Conservation (phyloP, 2,329 filamentous ascomycete species). For the Fusarium nygamai region DNA sequence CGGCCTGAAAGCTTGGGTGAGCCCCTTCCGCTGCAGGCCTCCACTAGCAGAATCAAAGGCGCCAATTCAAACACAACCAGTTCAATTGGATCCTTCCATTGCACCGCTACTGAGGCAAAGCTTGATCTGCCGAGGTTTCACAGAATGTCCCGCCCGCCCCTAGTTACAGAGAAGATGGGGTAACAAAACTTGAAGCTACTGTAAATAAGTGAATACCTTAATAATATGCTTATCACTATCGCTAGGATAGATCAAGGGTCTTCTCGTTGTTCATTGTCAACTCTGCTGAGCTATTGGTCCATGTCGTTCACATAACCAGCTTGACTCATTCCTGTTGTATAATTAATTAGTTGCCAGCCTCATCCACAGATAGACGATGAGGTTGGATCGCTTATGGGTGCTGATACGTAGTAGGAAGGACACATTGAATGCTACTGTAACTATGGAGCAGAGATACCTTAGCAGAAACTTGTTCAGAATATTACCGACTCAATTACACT, state of each 20-base stretch:
- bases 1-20: not conserved
- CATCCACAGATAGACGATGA: not conserved
- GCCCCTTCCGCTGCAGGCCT: not conserved
- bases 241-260: not conserved
- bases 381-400: not conserved
- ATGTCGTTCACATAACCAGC: not conserved
- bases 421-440: not conserved
- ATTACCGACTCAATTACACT: not conserved
- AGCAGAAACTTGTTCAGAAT: not conserved
- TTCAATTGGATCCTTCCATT: not conserved
- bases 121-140: slow-evolving; percentile 8
- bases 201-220: slow-evolving; percentile 6
- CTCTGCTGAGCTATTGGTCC: not conserved
- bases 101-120: not conserved
- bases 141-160: not conserved
- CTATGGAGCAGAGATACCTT: not conserved
- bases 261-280: not conserved
- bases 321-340: not conserved
- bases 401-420: not conserved
- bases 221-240: slow-evolving; percentile 21
- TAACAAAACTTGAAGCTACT: not conserved
- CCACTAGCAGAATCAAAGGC: not conserved
- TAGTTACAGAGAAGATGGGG: slow-evolving; percentile 1
- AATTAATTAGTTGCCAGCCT: not conserved
- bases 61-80: not conserved